phyloP scores from a whole-genome alignment of 1,139 yeast species.

The Kluyveromyces marxianus region DNA sequence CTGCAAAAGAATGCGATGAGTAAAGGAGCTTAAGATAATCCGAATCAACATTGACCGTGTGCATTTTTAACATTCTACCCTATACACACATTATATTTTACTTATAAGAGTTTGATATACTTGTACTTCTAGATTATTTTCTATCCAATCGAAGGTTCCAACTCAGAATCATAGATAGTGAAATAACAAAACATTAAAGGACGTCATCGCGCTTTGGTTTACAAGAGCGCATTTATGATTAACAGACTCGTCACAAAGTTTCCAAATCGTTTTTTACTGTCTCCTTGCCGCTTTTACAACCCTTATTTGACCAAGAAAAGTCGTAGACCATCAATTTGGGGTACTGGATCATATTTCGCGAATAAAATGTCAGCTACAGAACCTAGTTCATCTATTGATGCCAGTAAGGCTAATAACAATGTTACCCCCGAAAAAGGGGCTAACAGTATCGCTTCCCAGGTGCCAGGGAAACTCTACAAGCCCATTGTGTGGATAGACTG shows the following conservation, averaged over 20 bases:
- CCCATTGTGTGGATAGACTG: constrained; percentile 81
- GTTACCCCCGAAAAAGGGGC: neutral
- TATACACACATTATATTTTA: too few relatives aligned
- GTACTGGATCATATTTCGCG: too few relatives aligned
- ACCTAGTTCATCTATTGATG: neutral
- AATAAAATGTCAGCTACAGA: neutral
- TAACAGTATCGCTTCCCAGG: neutral
- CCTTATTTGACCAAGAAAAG: neutral
- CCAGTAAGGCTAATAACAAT: neutral
- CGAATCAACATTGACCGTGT: too few relatives aligned
- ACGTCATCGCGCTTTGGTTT: neutral
- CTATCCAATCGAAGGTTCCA: too few relatives aligned
- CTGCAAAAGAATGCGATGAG: too few relatives aligned
- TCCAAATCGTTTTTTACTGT: neutral
- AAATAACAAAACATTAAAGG: neutral
- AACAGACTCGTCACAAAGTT: neutral
- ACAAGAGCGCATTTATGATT: neutral
- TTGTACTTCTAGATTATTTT: too few relatives aligned
- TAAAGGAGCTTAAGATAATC: too few relatives aligned
- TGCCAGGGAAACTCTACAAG: constrained; percentile 12
- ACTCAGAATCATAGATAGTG: too few relatives aligned
- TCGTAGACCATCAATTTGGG: neutral
- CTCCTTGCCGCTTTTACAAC: neutral
- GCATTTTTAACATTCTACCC: too few relatives aligned
- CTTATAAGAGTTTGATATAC: too few relatives aligned